Evolutionary conservation across 768 basidiomycete genomes (phyloP).

Genomic region (Thelephora aurantiotincta): DNA sequence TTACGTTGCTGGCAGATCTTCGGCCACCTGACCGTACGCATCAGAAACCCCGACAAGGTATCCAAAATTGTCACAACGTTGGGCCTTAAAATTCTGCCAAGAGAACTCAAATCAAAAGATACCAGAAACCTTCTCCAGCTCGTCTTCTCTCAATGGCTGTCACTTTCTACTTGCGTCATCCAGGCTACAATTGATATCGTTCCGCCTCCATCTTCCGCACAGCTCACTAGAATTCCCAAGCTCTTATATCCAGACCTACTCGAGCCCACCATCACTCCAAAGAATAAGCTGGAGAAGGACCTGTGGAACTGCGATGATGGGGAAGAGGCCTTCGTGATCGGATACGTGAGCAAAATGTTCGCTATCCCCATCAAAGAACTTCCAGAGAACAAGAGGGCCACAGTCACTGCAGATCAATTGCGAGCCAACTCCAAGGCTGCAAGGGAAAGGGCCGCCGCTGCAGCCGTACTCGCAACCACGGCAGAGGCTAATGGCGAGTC

Average conservation of each 20-base stretch:
- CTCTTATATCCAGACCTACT: constrained; percentile 80
- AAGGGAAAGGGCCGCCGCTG: constrained; percentile 20
- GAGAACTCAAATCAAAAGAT: constrained; percentile 89
- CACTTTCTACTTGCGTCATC: constrained; percentile 84
- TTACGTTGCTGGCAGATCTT: constrained; percentile 7
- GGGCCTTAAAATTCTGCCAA: constrained; percentile 68
- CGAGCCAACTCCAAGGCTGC: constrained; percentile 45
- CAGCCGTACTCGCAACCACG: constrained; percentile 3
- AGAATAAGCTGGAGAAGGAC: constrained; percentile 72
- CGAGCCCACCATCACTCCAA: constrained; percentile 42
- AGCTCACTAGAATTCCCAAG: constrained; percentile 72
- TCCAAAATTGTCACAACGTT: constrained; percentile 77
- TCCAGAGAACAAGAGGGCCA: constrained; percentile 72
- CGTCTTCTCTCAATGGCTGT: constrained; percentile 93
- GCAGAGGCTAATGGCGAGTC: constrained; percentile 3
- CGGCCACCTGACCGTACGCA: constrained; percentile 1
- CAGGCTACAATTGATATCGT: constrained; percentile 87
- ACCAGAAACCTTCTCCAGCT: constrained; percentile 67
- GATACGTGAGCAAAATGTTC: constrained; percentile 98
- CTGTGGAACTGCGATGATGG: constrained; percentile 58
- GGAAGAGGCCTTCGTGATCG: constrained; percentile 48
- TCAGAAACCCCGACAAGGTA: constrained; percentile 81
- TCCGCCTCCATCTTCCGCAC: constrained; percentile 77
- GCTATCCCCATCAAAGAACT: constrained; percentile 70
- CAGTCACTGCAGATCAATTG: constrained; percentile 76